A percentile compares a stretch with the other conserved stretches of the same genome.
These are phyloP conservation scores for Stromatinia cepivora DNA, from an alignment of 2,329 filamentous ascomycete genomes.

Conservation along the genomic window DNA sequence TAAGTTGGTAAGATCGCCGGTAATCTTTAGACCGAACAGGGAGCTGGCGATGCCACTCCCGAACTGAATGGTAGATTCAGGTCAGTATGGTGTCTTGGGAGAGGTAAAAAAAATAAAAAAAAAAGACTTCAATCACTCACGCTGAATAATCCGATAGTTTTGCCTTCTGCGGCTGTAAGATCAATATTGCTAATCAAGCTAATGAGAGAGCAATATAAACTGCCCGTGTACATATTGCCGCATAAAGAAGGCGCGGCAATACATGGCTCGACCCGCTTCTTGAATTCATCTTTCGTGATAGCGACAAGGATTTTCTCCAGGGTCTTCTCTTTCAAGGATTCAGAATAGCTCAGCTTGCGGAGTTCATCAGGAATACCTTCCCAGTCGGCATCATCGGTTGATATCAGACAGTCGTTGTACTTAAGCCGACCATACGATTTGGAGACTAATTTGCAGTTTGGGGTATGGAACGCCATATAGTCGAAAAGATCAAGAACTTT, in stretches of 20 bases:
- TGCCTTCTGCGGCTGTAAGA: not conserved
- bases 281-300: not conserved
- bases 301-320: conserved; percentile 2
- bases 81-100: not conserved
- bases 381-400: conserved; percentile 1
- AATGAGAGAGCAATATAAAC: conserved; percentile 7
- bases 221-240: conserved; percentile 16
- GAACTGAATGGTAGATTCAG: not conserved
- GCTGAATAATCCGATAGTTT: conserved; percentile 12
- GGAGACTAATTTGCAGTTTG: conserved; percentile 6
- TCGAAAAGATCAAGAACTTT: conserved; percentile 9
- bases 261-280: not conserved
- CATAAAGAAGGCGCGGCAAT: conserved; percentile 10
- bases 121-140: not conserved
- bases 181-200: conserved; percentile 11
- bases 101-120: not conserved
- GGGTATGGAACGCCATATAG: conserved; percentile 15
- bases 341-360: not conserved
- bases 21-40: not conserved
- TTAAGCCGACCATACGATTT: conserved; percentile 7
- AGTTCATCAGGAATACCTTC: conserved; percentile 1
- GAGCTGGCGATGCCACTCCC: conserved; percentile 10
- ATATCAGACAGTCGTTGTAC: conserved; percentile 5
- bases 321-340: not conserved
- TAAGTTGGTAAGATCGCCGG: not conserved